Base-by-base conservation (phyloP, 768 basidiomycete genomes). In the Mrakia frigida region DNA sequence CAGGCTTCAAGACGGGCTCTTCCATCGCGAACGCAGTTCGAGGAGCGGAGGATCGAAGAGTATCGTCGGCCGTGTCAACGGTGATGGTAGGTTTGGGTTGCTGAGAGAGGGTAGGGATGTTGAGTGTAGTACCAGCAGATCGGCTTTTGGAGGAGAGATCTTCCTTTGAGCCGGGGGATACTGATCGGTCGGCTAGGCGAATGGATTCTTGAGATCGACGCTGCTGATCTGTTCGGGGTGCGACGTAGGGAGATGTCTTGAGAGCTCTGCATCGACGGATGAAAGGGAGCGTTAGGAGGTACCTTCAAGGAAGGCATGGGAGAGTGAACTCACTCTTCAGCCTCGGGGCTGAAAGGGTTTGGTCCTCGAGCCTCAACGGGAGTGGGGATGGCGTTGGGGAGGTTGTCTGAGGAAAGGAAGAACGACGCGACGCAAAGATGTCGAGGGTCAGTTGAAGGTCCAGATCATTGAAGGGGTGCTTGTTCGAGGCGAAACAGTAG, bases 361-460 rank as follows among this genome's bases (percentile, higher is more conserved):
- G 65, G 65, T 43, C 65, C 65, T 25, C 37, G 65, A 14, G 65
- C 39, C 43, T 68, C 65, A 5, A 39, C 25, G 18, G 65, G 65
- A 18, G 65, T 68, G 21, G 65, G 65, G 31, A 68, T 43, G 1
- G 65, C 43, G 35, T 37, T 68, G 35, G 65, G 65, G 25, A 68
- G 65, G 37, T 74, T 83, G 79, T 81, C 56, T 56, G 56, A 7
- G 43, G 18, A 46, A 18, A 46, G n/a, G n/a, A n/a, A n/a, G 2
- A 43, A 6, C 18, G 56, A 56, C 25, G n/a, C 56, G 56, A n/a
- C 3, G 25, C 10, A 56, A n/a, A n/a, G n/a, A n/a, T n/a, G n/a
- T n/a, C n/a, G n/a, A n/a, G n/a, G n/a, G n/a, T n/a, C n/a, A n/a
- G n/a, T n/a, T n/a, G n/a, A n/a, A n/a, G n/a, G n/a, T n/a, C n/a